Conservation (phyloP, 805 yeast genomes). For the Saturnispora galanensis region DNA sequence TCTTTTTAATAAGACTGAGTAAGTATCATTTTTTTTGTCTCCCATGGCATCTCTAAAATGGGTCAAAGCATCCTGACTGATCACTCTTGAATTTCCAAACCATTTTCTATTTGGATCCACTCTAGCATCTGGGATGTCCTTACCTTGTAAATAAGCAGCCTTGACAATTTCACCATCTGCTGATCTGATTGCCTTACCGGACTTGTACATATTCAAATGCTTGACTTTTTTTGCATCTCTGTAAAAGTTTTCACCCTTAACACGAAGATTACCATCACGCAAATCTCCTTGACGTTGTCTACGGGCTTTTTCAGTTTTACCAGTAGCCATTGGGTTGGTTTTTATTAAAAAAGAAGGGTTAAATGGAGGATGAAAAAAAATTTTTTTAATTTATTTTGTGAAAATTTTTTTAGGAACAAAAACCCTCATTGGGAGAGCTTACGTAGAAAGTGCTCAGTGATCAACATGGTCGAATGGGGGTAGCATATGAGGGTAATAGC, state of each 20-base stretch:
- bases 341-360: not conserved
- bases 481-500: no score
- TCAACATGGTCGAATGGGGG: no score
- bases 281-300: constrained; percentile 72
- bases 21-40: constrained; percentile 68
- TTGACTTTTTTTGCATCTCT: constrained; percentile 88
- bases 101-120: constrained; percentile 94
- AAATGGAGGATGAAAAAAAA: not conserved
- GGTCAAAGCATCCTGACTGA: constrained; percentile 89
- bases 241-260: constrained; percentile 95
- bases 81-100: constrained; percentile 97
- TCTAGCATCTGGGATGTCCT: constrained; percentile 82
- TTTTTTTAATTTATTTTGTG: not conserved
- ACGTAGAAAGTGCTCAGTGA: not conserved
- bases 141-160: constrained; percentile 83
- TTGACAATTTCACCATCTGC: constrained; percentile 77
- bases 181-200: constrained; percentile 80
- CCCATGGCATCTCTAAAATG: constrained; percentile 94
- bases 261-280: constrained; percentile 84
- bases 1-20: constrained; percentile 78
- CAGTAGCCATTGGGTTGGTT: constrained; percentile 64
- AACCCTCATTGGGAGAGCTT: not conserved
- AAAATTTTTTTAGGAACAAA: not conserved
- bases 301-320: constrained; percentile 83
- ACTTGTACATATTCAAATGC: constrained; percentile 85